A percentile compares a stretch with the other conserved stretches of the same genome.
Evolutionary conservation across 139 green algal species (phyloP).

Genomic region (Micractinium sp.): DNA sequence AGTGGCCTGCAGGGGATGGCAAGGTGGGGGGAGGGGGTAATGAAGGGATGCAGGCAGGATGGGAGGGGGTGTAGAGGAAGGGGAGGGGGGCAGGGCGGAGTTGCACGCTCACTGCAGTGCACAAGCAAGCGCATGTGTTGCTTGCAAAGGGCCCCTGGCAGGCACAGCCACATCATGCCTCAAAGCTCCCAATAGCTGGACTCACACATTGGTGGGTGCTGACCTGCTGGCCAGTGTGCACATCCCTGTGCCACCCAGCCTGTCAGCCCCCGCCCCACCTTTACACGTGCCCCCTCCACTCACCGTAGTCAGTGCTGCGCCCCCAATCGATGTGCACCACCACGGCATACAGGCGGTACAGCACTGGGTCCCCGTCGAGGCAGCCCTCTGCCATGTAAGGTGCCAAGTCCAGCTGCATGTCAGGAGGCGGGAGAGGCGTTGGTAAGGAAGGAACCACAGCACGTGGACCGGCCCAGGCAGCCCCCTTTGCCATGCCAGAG

Average conservation of each 20-base stretch:
- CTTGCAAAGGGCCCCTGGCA: no score
- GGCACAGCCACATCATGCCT: background rate
- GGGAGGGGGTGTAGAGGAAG: background rate
- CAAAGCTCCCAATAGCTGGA: background rate
- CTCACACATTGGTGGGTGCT: background rate
- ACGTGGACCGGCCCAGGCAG: no score
- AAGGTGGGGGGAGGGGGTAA: background rate
- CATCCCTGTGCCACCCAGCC: background rate
- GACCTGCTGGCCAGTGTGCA: background rate
- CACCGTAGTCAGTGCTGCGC: constrained; percentile 35
- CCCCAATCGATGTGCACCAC: constrained; percentile 64
- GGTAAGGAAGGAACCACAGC: no score
- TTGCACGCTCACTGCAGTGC: background rate
- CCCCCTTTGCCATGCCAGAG: no score
- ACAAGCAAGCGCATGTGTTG: no score
- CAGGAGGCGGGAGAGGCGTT: background rate
- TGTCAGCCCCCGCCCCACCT: background rate
- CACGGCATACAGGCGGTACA: constrained; percentile 76
- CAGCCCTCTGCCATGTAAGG: constrained; percentile 47
- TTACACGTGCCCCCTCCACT: background rate
- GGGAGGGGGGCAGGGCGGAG: background rate
- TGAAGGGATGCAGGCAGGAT: background rate
- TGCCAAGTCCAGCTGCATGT: constrained; percentile 44
- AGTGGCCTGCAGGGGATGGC: constrained; percentile 26
- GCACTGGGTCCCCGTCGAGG: constrained; percentile 35